Percentiles rank a stretch among this genome's conserved stretches.
Conservation (phyloP, 176 grass and related monocot species). For the Saccharum officinarum region DNA sequence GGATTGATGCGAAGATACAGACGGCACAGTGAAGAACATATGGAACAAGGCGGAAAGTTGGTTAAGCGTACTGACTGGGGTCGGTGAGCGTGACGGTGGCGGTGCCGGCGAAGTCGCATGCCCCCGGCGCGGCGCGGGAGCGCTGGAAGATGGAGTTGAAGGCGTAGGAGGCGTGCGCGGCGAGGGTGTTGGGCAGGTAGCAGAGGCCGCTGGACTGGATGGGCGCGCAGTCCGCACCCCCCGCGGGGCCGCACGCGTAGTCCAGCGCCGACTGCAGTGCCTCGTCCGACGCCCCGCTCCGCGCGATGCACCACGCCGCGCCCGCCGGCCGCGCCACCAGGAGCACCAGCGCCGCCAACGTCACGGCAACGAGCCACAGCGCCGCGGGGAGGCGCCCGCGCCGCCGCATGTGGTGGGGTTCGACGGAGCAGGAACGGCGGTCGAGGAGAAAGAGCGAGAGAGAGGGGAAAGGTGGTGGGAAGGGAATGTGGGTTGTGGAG, state of each 20-base stretch:
- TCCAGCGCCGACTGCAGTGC: slow-evolving; percentile 55
- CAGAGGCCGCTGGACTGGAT: slow-evolving; percentile 61
- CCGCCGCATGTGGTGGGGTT: slow-evolving; percentile 6
- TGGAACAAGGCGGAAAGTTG: background rate
- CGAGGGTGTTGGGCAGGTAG: slow-evolving; percentile 77
- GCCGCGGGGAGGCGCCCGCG: background rate
- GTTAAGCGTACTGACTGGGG: slow-evolving; percentile 46
- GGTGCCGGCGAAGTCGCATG: slow-evolving; percentile 82
- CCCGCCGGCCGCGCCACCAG: background rate
- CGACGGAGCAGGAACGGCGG: background rate
- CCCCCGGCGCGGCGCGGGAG: slow-evolving; percentile 50
- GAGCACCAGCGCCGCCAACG: background rate
- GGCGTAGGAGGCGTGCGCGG: slow-evolving; percentile 87
- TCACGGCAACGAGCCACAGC: slow-evolving; percentile 2
- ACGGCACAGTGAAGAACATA: background rate
- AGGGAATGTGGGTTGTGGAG: too few species aligned
- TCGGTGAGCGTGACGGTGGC: slow-evolving; percentile 73
- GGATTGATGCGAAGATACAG: background rate
- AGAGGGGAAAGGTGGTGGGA: slow-evolving; percentile 22
- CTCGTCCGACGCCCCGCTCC: slow-evolving; percentile 34
- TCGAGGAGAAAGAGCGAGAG: background rate
- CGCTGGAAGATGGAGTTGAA: slow-evolving; percentile 82
- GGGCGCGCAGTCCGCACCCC: slow-evolving; percentile 66
- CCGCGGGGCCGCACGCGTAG: slow-evolving; percentile 69
- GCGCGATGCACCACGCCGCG: slow-evolving; percentile 68